These are phyloP conservation scores for Termitomyces sp. DNA, from an alignment of 768 basidiomycete species.

Conservation along the genomic window DNA sequence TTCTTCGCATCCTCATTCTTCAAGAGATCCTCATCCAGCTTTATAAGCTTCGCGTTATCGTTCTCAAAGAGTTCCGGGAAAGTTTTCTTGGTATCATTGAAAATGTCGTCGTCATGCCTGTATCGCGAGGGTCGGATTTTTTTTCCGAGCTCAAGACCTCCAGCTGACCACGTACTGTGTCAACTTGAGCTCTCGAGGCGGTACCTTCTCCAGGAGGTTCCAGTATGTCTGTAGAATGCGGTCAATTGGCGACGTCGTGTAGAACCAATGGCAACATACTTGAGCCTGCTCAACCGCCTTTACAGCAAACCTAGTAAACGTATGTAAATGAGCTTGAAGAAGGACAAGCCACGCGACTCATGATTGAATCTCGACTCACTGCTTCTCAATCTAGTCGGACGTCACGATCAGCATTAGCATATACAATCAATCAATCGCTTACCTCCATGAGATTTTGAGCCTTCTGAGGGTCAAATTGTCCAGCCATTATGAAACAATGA, in stretches of 20 bases:
- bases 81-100: slow-evolving; percentile 60
- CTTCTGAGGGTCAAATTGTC: slow-evolving; percentile 79
- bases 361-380: slow-evolving; percentile 45
- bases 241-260: not conserved
- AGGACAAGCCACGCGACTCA: not conserved
- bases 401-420: not conserved
- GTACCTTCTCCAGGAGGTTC: slow-evolving; percentile 82
- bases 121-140: not conserved
- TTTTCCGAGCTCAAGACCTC: not conserved
- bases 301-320: slow-evolving; percentile 73
- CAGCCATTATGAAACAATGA: slow-evolving; percentile 12
- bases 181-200: slow-evolving; percentile 71
- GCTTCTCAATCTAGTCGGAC: slow-evolving; percentile 82
- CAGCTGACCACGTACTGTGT: slow-evolving; percentile 60
- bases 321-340: not conserved
- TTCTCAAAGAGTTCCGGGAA: slow-evolving; percentile 77
- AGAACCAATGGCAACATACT: slow-evolving; percentile 38
- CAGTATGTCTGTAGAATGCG: slow-evolving; percentile 73
- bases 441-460: slow-evolving; percentile 94
- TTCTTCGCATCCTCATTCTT: slow-evolving; percentile 87
- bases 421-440: slow-evolving; percentile 20
- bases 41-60: slow-evolving; percentile 41
- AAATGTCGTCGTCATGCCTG: slow-evolving; percentile 91
- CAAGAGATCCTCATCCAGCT: slow-evolving; percentile 89
- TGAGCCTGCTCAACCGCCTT: slow-evolving; percentile 96